These are phyloP conservation scores for Hypholoma fasciculare DNA, from an alignment of 768 basidiomycete genomes.

Conservation along the genomic window DNA sequence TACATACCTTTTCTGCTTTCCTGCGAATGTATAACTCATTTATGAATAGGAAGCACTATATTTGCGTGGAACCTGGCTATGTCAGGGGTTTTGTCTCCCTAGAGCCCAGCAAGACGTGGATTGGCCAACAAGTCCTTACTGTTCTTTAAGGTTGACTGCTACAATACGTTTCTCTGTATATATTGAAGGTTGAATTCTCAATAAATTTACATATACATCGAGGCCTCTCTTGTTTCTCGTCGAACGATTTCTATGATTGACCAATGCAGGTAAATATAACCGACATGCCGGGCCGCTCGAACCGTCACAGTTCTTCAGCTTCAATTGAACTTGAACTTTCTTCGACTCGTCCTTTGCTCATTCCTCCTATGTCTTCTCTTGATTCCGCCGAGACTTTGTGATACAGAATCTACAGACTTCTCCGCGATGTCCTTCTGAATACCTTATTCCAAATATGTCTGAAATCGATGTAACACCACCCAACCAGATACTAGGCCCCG, in stretches of 20 bases:
- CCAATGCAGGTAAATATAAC: no score
- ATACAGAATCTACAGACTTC: background rate
- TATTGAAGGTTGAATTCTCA: no score
- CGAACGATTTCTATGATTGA: no score
- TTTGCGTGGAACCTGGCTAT: conserved; percentile 91
- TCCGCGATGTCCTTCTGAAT: background rate
- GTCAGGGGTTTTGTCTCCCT: conserved; percentile 72
- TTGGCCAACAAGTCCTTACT: conserved; percentile 71
- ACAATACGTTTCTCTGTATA: background rate
- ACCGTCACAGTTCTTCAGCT: no score
- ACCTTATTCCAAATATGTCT: background rate
- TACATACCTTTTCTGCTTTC: conserved; percentile 31
- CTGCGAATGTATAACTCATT: background rate
- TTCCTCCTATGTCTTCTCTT: no score
- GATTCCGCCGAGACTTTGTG: no score
- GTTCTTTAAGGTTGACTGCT: conserved; percentile 31
- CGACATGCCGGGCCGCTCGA: no score
- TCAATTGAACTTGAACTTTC: no score
- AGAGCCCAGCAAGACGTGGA: conserved; percentile 68
- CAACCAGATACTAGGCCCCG: background rate
- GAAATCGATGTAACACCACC: background rate
- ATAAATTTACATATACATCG: no score
- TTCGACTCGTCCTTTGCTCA: no score
- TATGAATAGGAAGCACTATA: conserved; percentile 70
- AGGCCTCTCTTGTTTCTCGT: no score